Evolutionary conservation across 768 basidiomycete genomes (phyloP).

Genomic region (Leucosporidium yakuticum): DNA sequence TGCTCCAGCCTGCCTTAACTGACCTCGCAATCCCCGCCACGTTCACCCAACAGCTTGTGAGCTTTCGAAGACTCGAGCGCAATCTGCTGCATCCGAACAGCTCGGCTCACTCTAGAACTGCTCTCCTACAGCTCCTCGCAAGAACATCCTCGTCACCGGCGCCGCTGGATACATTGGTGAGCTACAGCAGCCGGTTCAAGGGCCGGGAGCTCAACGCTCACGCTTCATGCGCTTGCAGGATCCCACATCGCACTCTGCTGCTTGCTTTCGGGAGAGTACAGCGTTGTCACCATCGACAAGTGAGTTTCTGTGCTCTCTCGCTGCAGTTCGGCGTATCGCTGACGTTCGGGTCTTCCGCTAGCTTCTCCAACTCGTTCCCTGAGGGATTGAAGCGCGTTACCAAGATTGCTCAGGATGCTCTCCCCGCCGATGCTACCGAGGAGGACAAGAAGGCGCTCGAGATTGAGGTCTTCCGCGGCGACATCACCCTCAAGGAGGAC

Average conservation of each 20-base stretch:
- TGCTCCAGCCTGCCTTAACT: neutral
- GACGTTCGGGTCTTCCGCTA: constrained; percentile 42
- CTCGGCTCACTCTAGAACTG: neutral
- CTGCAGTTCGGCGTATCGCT: neutral
- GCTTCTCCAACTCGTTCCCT: constrained; percentile 84
- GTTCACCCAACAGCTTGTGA: neutral
- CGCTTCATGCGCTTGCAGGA: constrained; percentile 49
- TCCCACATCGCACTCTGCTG: constrained; percentile 87
- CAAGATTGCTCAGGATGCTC: constrained; percentile 67
- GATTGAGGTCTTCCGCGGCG: constrained; percentile 63
- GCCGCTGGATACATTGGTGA: constrained; percentile 86
- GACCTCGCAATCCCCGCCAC: neutral
- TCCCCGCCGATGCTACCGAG: constrained; percentile 61
- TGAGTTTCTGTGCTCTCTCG: neutral
- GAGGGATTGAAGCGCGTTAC: constrained; percentile 67
- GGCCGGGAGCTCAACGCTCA: neutral
- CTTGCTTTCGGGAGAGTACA: constrained; percentile 79
- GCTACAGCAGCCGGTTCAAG: neutral
- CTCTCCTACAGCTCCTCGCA: constrained; percentile 13
- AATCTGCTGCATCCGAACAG: neutral
- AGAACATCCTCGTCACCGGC: constrained; percentile 58
- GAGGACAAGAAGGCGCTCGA: constrained; percentile 64
- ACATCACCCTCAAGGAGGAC: constrained; percentile 66
- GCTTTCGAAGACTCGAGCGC: no score
- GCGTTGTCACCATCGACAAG: constrained; percentile 81